phyloP scores from a whole-genome alignment of 2,329 filamentous ascomycete genomes.

The Cladosporium sp. region DNA sequence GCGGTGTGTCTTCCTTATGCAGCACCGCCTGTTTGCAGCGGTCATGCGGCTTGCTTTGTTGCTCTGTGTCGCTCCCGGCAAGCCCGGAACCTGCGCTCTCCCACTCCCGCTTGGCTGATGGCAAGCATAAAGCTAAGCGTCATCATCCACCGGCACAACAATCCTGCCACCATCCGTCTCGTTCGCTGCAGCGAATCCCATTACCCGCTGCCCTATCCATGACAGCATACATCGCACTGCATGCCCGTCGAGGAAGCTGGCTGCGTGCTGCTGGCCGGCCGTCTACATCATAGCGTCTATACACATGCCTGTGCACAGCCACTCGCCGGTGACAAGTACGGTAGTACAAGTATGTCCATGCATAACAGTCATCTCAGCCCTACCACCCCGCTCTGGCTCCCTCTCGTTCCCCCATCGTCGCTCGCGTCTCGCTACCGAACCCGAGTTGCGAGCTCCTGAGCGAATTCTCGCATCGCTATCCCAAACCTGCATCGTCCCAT shows the following conservation, averaged over 20 bases:
- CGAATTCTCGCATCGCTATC: neutral
- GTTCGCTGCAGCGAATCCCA: neutral
- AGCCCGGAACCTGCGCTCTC: neutral
- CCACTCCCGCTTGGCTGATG: neutral
- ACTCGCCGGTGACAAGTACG: neutral
- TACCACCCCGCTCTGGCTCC: neutral
- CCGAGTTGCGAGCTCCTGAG: neutral
- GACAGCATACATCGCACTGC: too few species aligned
- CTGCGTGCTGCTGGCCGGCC: too few species aligned
- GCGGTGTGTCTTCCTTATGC: neutral
- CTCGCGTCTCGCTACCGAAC: conserved; percentile 2
- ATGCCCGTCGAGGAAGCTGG: neutral
- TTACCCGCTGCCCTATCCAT: neutral
- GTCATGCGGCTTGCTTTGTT: neutral
- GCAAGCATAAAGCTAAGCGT: neutral
- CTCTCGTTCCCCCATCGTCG: neutral
- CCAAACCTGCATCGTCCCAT: neutral
- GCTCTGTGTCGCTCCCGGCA: neutral
- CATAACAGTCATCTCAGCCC: neutral
- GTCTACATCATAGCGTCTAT: neutral
- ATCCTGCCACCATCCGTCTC: too few species aligned
- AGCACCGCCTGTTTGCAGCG: conserved; percentile 1
- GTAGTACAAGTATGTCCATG: neutral
- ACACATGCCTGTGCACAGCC: neutral
- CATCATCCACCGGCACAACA: neutral